Evolutionary conservation across 2,329 filamentous ascomycete genomes (phyloP).

Genomic region (Hawksworthiomyces lignivorus): DNA sequence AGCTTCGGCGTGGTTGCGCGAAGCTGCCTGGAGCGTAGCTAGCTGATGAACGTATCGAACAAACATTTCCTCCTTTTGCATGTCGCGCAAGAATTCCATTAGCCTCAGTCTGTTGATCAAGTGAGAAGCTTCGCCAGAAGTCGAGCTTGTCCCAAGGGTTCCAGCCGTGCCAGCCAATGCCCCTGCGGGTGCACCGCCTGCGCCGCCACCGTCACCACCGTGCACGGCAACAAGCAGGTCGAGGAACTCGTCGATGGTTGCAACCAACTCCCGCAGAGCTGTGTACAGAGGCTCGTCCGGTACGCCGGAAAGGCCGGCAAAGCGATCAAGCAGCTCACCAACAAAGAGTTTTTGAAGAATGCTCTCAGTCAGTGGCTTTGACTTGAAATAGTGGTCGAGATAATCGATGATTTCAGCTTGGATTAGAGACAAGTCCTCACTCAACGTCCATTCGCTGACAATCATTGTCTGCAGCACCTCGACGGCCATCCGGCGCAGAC

Average conservation of each 20-base stretch:
- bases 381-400: slow-evolving; percentile 82
- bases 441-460: slow-evolving; percentile 93
- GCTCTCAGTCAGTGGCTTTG: slow-evolving; percentile 78
- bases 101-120: slow-evolving; percentile 83
- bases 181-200: background rate
- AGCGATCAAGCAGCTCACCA: slow-evolving; percentile 72
- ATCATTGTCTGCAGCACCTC: slow-evolving; percentile 97
- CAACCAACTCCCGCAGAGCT: slow-evolving; percentile 71
- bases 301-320: slow-evolving; percentile 59
- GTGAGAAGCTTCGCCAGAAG: slow-evolving; percentile 61
- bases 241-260: slow-evolving; percentile 80
- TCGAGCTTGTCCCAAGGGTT: background rate
- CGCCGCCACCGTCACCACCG: slow-evolving; percentile 53
- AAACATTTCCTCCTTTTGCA: slow-evolving; percentile 96
- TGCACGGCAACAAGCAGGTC: slow-evolving; percentile 88
- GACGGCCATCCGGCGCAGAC: slow-evolving; percentile 79
- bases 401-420: slow-evolving; percentile 97
- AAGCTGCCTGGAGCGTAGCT: slow-evolving; percentile 65
- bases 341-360: slow-evolving; percentile 91
- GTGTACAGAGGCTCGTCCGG: slow-evolving; percentile 66
- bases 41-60: slow-evolving; percentile 93
- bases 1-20: slow-evolving; percentile 77
- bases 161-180: background rate
- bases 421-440: slow-evolving; percentile 81
- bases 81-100: slow-evolving; percentile 94